phyloP scores from a whole-genome alignment of 2,329 filamentous ascomycete genomes.

The Monilinia vaccinii-corymbosi region DNA sequence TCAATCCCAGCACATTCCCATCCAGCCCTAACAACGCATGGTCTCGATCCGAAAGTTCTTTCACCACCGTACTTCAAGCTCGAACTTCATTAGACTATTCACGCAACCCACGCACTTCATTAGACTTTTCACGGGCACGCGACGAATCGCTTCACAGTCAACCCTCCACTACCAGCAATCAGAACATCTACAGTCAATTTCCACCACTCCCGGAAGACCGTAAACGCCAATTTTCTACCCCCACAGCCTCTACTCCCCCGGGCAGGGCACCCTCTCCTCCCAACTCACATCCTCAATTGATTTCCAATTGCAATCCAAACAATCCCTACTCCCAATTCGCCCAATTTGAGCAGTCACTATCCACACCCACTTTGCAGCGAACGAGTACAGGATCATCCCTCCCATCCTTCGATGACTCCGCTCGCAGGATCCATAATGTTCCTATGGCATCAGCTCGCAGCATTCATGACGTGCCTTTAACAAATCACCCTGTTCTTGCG shows the following conservation, averaged over 20 bases:
- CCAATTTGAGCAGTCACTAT: slow-evolving; percentile 7
- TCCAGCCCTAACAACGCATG: slow-evolving; percentile 1
- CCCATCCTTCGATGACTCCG: background rate
- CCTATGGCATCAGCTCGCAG: background rate
- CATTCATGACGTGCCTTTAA: background rate
- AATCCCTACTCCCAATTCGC: slow-evolving; percentile 9
- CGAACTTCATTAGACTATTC: background rate
- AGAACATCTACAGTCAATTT: background rate
- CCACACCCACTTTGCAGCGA: slow-evolving; percentile 4
- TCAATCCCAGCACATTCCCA: slow-evolving; percentile 4
- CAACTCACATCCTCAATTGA: background rate
- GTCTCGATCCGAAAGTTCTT: slow-evolving; percentile 2
- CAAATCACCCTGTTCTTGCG: background rate
- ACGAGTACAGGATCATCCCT: slow-evolving; percentile 1
- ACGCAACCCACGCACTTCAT: background rate
- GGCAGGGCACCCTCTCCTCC: background rate
- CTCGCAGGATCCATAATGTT: background rate
- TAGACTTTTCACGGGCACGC: background rate
- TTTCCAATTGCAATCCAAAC: background rate
- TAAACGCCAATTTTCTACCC: slow-evolving; percentile 7
- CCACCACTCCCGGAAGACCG: background rate
- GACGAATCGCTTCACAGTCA: background rate
- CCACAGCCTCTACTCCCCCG: background rate
- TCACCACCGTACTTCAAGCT: background rate
- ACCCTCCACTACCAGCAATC: background rate